Evolutionary conservation across 2,329 filamentous ascomycete species (phyloP), one percentile per base, ranked within the genome.

Genomic region (Venturia oleaginea): DNA sequence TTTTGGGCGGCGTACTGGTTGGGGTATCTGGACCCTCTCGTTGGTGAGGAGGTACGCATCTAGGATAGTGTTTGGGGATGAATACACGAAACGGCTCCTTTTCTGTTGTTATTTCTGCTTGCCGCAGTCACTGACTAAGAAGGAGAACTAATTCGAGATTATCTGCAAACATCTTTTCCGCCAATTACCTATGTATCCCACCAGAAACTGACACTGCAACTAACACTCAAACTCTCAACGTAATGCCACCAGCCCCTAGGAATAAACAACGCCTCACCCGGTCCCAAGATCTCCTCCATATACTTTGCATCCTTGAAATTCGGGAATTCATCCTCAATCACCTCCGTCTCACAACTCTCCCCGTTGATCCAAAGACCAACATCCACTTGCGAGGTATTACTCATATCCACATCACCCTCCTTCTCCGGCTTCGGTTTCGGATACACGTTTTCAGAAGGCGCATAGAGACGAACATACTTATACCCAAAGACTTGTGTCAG

Each of bases 241-340:
- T 97, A 97, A 79, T 99, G 94, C 94, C 94, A 99, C 93, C 94
- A 99, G 0, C 93, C 94, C 5, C 91, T 82, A 0, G 94, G 94
- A 63, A 99, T 90, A 73, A 96, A 94, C 63, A 99, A 73, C 68
- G 86, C 89, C 63, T 99, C 92, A 0, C 93, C 94, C 0, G 89
- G 88, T 37, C 83, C 84, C 6, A 99, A 77, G 1, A 97, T 82
- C 64, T 87, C 87, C 71, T 99, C 94, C 40, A 89, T 76, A 72
- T 88, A 93, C 63, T 83, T 78, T 1, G 89, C 65, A 32, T 65
- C 74, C 60, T 74, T 74, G 68, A 95, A 90, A 0, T 76, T 73
- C 0, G 83, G 81, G 74, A 79, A 86, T 11, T 57, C 40, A 11
- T 66, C 43, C 27, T 75, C 69, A 19, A 74, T 74, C 51, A 74